Conservation (phyloP, 306 rosid species). For the Corylus heterophylla region DNA sequence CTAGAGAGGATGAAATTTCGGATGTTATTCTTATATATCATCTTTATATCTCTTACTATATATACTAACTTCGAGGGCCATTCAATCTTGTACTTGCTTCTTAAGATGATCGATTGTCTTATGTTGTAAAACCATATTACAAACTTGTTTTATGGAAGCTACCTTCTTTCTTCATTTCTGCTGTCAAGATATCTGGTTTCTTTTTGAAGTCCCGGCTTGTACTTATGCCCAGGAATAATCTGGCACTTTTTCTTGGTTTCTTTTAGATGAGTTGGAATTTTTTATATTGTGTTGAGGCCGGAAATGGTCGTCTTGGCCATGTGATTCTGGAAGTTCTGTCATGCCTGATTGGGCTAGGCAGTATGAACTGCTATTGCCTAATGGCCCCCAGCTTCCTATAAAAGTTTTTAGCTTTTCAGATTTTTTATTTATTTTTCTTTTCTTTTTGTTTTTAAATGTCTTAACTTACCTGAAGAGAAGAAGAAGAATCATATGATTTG, state of each 20-base stretch:
- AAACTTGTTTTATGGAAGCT: constrained; percentile 33
- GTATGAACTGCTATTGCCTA: background rate
- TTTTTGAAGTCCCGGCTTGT: background rate
- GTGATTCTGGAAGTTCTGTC: no score
- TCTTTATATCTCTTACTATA: constrained; percentile 26
- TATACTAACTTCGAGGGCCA: constrained; percentile 54
- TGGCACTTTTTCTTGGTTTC: no score
- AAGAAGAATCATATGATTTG: no score
- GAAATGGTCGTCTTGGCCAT: no score
- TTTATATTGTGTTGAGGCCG: no score
- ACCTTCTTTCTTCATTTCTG: constrained; percentile 34
- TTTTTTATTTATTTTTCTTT: background rate
- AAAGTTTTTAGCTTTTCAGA: no score
- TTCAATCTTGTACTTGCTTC: constrained; percentile 49
- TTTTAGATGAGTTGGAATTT: no score
- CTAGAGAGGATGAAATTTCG: constrained; percentile 45
- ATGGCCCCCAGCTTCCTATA: background rate
- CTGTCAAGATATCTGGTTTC: constrained; percentile 20
- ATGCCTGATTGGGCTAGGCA: background rate
- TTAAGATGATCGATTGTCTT: constrained; percentile 51
- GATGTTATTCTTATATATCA: constrained; percentile 49
- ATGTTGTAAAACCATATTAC: constrained; percentile 55
- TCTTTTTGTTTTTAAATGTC: background rate
- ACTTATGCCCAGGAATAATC: no score
- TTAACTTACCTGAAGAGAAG: no score